phyloP scores from a whole-genome alignment of 805 yeast species.

The Wickerhamiella siamensis region DNA sequence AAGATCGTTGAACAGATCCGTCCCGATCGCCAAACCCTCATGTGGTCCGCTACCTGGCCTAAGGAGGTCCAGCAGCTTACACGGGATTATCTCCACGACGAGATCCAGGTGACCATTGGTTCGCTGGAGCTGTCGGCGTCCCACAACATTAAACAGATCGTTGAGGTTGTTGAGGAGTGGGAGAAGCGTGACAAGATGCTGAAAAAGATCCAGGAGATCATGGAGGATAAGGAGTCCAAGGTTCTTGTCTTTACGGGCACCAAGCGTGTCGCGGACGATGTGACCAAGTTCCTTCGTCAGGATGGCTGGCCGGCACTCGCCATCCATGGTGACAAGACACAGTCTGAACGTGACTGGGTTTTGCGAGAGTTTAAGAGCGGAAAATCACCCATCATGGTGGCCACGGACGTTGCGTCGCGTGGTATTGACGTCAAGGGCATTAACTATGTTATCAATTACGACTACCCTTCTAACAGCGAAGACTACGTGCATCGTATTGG shows the following conservation, averaged over 20 bases:
- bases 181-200: constrained; percentile 87
- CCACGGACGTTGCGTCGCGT: constrained; percentile 99
- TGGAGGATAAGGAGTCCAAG: constrained; percentile 53
- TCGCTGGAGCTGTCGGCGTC: constrained; percentile 93
- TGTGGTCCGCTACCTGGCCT: constrained; percentile 99
- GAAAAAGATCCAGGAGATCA: constrained; percentile 71
- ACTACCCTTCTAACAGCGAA: constrained; percentile 96
- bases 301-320: constrained; percentile 99
- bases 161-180: constrained; percentile 80
- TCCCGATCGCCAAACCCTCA: constrained; percentile 97
- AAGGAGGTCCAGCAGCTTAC: constrained; percentile 92
- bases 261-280: constrained; percentile 93
- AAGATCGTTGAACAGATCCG: constrained; percentile 95
- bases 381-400: constrained; percentile 92
- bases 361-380: constrained; percentile 83
- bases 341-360: constrained; percentile 98
- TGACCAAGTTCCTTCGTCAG: constrained; percentile 77
- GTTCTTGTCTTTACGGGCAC: constrained; percentile 87
- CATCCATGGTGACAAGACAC: constrained; percentile 96
- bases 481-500: constrained; percentile 98
- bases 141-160: constrained; percentile 85
- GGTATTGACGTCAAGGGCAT: constrained; percentile 99
- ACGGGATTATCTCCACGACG: constrained; percentile 78
- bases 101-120: constrained; percentile 93
- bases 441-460: constrained; percentile 82